These are phyloP conservation scores for Calcarisporium arbuscula DNA, from an alignment of 2,329 filamentous ascomycete species.

Conservation along the genomic window DNA sequence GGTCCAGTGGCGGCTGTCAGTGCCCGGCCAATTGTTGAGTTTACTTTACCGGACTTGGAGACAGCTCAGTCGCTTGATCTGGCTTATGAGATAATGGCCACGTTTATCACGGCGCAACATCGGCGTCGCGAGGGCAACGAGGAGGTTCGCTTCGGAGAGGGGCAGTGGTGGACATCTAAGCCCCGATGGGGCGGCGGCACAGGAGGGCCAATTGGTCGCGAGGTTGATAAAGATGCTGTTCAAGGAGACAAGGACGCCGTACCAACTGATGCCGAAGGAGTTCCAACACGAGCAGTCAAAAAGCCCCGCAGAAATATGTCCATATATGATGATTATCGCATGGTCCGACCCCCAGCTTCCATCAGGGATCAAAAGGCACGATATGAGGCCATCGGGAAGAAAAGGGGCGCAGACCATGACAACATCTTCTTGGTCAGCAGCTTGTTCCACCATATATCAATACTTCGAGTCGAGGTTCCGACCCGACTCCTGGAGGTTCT, in stretches of 20 bases:
- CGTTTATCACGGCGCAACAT: constrained; percentile 58
- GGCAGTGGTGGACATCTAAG: constrained; percentile 55
- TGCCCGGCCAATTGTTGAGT: constrained; percentile 47
- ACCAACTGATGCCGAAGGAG: constrained; percentile 18
- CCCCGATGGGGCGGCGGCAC: constrained; percentile 58
- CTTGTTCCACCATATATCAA: constrained; percentile 55
- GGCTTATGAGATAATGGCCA: constrained; percentile 53
- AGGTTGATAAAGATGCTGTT: constrained; percentile 44
- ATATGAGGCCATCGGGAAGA: constrained; percentile 51
- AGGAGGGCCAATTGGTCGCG: constrained; percentile 57
- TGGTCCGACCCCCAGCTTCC: constrained; percentile 49
- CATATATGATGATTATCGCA: constrained; percentile 59
- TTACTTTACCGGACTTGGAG: constrained; percentile 34
- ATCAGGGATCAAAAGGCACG: constrained; percentile 56
- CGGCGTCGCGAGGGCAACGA: constrained; percentile 50
- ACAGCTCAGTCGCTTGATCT: constrained; percentile 58
- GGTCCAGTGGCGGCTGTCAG: constrained; percentile 57
- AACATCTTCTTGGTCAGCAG: constrained; percentile 57
- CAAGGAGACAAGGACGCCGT: constrained; percentile 40
- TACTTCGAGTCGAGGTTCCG: constrained; percentile 55
- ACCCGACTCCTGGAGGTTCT: constrained; percentile 45
- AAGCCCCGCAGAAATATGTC: constrained; percentile 48
- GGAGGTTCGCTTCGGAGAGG: constrained; percentile 52
- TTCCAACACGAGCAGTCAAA: constrained; percentile 27
- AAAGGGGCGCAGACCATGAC: constrained; percentile 41